Base-by-base conservation (phyloP, 73 alveolate species). In the Stentor roeselii region DNA sequence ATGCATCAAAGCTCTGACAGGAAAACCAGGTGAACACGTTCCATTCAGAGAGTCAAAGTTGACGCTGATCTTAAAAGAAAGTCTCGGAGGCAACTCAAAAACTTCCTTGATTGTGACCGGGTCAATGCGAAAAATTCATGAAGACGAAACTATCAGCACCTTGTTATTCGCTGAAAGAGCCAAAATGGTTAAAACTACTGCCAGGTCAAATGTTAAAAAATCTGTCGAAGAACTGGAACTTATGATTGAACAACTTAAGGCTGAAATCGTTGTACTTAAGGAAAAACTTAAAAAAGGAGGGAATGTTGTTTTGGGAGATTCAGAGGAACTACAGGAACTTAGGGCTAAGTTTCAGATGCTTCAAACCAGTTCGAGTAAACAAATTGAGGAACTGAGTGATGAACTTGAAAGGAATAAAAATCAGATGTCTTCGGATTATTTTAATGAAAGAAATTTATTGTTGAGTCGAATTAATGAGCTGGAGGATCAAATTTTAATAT, bases 51-150 rank as follows among this genome's bases (percentile, higher is more conserved):
- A 90, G 78, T 76, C 89, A 3, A 90, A 90, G 61, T 84, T 90
- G 75, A 90, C 95, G 11, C 74, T 86, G 59, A 90, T 90, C 32
- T 83, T 90, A 76, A 90, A 92, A 93, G 97, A 96, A 84, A 86
- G 94, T 39, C 85, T 94, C 37, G 98, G 98, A 34, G 98, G 99
- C 27, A 83, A 91, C 76, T 90, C 98, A n/a, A 95, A 95, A 83
- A 96, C 98, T 78, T 83, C 97, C 75, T 90, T 96, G 21, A 75
- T 96, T 36, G 94, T 98, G 67, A 93, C 99, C 31, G 97, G 95
- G 32, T 87, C 97, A 36, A 89, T 91, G 82, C 75, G 88, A 39
- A 85, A 88, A 60, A 84, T 86, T n/a, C 98, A 94, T 84, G 60
- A 84, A 42, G 99, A 96, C 82, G 99, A 96, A 84, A 88, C 98